phyloP scores from a whole-genome alignment of 1,284 basidiomycete genomes.

The Leccinum huronense region DNA sequence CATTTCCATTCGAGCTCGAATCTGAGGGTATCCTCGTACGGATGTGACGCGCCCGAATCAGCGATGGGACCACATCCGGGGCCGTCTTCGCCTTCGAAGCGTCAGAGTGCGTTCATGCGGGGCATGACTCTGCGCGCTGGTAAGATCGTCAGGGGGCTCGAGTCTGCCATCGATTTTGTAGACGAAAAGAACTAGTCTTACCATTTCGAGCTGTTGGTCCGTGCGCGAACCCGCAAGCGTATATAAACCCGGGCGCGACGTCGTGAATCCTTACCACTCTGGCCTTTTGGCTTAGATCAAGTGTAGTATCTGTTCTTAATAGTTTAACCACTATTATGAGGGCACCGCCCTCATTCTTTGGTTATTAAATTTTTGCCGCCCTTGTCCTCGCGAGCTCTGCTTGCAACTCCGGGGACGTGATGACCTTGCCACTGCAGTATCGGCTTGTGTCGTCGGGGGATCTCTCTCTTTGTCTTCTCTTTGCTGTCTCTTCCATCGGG shows the following conservation, averaged over 20 bases:
- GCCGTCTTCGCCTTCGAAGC: constrained; percentile 17
- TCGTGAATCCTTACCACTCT: constrained; percentile 66
- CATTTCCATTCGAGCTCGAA: constrained; percentile 32
- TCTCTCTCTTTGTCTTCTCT: constrained; percentile 11
- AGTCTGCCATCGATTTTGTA: constrained; percentile 50
- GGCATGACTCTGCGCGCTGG: constrained; percentile 39
- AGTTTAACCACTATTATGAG: constrained; percentile 38
- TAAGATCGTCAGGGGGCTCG: constrained; percentile 42
- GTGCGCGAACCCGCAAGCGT: constrained; percentile 7
- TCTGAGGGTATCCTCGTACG: constrained; percentile 19
- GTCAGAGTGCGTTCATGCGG: constrained; percentile 33
- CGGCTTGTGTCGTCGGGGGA: constrained; percentile 36
- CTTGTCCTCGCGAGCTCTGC: constrained; percentile 36
- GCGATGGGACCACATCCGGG: background rate
- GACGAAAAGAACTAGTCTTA: constrained; percentile 31
- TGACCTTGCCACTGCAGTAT: constrained; percentile 36
- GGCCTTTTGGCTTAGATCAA: constrained; percentile 96
- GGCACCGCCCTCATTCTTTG: constrained; percentile 36
- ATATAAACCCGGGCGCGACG: constrained; percentile 12
- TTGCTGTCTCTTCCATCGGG: background rate
- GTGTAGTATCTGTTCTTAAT: constrained; percentile 70
- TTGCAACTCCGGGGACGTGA: constrained; percentile 35
- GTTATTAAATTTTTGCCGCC: constrained; percentile 37
- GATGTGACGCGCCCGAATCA: constrained; percentile 18
- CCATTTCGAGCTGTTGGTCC: constrained; percentile 12